These are phyloP conservation scores for Candida oleophila DNA, from an alignment of 805 yeast genomes.

Conservation along the genomic window DNA sequence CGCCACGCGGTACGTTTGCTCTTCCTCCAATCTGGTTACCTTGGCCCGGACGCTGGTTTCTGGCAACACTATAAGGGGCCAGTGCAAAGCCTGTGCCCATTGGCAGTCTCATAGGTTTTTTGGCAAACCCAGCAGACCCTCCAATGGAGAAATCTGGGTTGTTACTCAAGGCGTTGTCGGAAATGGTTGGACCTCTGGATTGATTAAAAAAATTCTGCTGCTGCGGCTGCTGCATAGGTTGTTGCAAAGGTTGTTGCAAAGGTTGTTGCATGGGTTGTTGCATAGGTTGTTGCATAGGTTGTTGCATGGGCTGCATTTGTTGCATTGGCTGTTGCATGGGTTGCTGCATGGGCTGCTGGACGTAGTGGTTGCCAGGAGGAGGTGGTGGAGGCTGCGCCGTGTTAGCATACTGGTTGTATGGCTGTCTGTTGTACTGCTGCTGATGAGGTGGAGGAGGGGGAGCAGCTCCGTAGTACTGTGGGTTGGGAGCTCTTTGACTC, in stretches of 20 bases:
- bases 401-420: constrained; percentile 4
- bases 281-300: constrained; percentile 6
- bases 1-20: constrained; percentile 3
- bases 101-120: constrained; percentile 2
- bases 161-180: constrained; percentile 36
- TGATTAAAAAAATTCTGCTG: constrained; percentile 14
- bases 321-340: constrained; percentile 14
- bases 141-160: constrained; percentile 43
- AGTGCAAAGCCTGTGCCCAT: neutral
- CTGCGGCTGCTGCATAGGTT: constrained; percentile 12
- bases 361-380: constrained; percentile 7
- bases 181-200: constrained; percentile 27
- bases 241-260: constrained; percentile 3
- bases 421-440: constrained; percentile 4
- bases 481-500: constrained; percentile 73
- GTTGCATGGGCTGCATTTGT: constrained; percentile 12
- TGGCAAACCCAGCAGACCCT: constrained; percentile 10
- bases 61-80: neutral
- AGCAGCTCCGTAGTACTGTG: constrained; percentile 38
- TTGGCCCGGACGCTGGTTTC: neutral
- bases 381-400: constrained; percentile 7
- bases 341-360: constrained; percentile 9
- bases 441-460: constrained; percentile 8
- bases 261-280: constrained; percentile 10
- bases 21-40: neutral